A percentile compares a stretch with the other conserved stretches of the same genome.
phyloP scores from a whole-genome alignment of 257 asterid genomes.

The Gentiana straminea region DNA sequence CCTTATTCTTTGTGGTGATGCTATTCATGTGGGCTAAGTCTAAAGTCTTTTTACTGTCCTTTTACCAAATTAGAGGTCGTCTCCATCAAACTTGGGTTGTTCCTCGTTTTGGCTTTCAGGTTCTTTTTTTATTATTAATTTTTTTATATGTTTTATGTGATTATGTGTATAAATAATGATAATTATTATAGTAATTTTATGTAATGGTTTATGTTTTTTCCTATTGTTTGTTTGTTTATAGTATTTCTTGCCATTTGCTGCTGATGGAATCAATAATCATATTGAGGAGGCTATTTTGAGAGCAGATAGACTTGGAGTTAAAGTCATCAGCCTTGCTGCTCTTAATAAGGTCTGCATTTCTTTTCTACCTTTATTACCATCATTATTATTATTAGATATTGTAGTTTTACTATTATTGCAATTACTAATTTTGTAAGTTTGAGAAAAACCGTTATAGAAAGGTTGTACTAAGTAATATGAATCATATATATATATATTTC shows the following conservation, averaged over 20 bases:
- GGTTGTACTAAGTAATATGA: too few relatives aligned
- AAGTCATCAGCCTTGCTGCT: constrained; percentile 96
- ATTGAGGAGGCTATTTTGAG: constrained; percentile 85
- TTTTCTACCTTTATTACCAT: too few relatives aligned
- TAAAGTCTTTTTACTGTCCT: constrained; percentile 55
- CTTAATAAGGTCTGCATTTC: constrained; percentile 87
- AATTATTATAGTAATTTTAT: background rate
- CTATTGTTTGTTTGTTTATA: constrained; percentile 15
- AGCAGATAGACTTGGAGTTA: constrained; percentile 79
- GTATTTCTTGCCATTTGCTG: constrained; percentile 89
- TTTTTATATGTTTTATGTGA: background rate
- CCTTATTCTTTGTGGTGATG: constrained; percentile 43
- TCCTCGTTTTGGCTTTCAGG: constrained; percentile 90
- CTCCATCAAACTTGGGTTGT: constrained; percentile 84
- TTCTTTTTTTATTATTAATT: too few relatives aligned
- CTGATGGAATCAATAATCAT: constrained; percentile 61
- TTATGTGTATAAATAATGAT: background rate
- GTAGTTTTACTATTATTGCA: too few relatives aligned
- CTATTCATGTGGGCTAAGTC: constrained; percentile 79
- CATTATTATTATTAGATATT: too few relatives aligned
- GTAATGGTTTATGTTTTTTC: too few relatives aligned
- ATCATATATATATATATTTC: too few relatives aligned
- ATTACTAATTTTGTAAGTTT: too few relatives aligned
- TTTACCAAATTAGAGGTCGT: constrained; percentile 51
- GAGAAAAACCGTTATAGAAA: too few relatives aligned